These are phyloP conservation scores for Cornus controversa DNA, from an alignment of 148 eudicot species.

Conservation along the genomic window DNA sequence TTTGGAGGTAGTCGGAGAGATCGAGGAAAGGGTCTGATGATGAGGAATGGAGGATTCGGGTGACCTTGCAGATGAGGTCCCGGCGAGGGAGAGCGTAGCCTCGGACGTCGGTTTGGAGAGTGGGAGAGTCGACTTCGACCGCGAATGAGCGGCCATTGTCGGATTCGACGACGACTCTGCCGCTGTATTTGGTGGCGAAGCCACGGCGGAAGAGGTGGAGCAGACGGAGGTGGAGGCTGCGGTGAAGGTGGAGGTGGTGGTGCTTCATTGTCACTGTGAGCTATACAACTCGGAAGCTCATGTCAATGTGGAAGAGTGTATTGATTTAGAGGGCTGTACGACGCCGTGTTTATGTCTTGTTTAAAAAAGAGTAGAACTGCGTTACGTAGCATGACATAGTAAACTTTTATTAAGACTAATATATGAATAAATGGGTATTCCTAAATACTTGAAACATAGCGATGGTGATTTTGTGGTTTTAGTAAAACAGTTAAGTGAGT, in stretches of 20 bases:
- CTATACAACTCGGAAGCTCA: too few species aligned
- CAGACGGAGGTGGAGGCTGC: background rate
- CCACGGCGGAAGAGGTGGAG: constrained; percentile 16
- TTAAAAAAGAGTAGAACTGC: too few species aligned
- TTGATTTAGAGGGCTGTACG: too few species aligned
- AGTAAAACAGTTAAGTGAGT: too few species aligned
- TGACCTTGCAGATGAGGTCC: constrained; percentile 46
- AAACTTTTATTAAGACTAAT: too few species aligned
- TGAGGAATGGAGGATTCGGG: constrained; percentile 32
- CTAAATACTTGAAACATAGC: too few species aligned
- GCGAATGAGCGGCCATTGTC: constrained; percentile 34
- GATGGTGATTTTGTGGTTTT: too few species aligned
- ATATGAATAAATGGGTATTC: too few species aligned
- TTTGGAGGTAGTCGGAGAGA: constrained; percentile 26
- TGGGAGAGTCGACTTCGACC: constrained; percentile 27
- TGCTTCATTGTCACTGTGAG: background rate
- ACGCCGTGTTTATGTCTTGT: too few species aligned
- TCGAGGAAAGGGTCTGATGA: constrained; percentile 23
- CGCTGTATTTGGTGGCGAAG: constrained; percentile 49
- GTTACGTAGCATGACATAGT: too few species aligned
- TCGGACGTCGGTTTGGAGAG: constrained; percentile 31
- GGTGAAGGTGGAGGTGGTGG: constrained; percentile 1
- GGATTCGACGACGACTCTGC: constrained; percentile 33
- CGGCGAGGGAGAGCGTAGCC: constrained; percentile 50
- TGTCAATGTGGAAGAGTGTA: too few species aligned